Percentiles rank a stretch among this genome's conserved stretches.
Conservation (phyloP, 139 green algal genomes). For the Chlorella sp. region DNA sequence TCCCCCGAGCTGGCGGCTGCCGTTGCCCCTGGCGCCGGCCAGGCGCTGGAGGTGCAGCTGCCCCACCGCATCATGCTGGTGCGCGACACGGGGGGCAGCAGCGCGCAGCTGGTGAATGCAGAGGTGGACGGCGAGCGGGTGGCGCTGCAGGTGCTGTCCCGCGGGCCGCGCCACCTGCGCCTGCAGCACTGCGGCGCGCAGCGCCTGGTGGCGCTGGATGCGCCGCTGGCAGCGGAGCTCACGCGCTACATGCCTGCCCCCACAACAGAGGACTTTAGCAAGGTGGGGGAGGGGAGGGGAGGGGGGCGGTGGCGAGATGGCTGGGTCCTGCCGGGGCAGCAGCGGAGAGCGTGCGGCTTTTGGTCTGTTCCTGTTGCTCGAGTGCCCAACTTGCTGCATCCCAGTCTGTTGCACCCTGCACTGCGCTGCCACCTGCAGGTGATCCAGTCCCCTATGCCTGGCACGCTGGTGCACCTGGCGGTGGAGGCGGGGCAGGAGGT, state of each 20-base stretch:
- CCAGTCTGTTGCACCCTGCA: no score
- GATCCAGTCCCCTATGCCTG: slow-evolving; percentile 60
- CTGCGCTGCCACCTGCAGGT: slow-evolving; percentile 18
- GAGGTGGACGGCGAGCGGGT: slow-evolving; percentile 17
- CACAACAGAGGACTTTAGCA: slow-evolving; percentile 1
- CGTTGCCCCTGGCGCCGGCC: not conserved
- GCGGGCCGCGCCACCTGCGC: not conserved
- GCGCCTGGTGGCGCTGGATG: slow-evolving; percentile 1
- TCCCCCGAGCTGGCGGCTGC: not conserved
- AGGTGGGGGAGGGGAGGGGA: not conserved
- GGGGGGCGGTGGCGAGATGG: not conserved
- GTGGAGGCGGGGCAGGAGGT: slow-evolving; percentile 46
- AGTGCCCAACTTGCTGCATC: no score
- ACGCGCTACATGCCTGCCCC: slow-evolving; percentile 22
- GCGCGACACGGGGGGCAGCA: not conserved
- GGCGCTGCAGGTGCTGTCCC: slow-evolving; percentile 25
- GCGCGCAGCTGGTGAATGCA: slow-evolving; percentile 14
- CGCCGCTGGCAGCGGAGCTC: not conserved
- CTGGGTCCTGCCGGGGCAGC: no score
- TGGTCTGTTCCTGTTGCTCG: not conserved
- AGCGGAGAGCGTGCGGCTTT: not conserved
- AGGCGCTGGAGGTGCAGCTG: slow-evolving; percentile 34
- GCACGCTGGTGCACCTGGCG: slow-evolving; percentile 40
- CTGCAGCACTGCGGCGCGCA: slow-evolving; percentile 48
- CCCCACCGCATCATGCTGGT: slow-evolving; percentile 38